Evolutionary conservation across 2,329 filamentous ascomycete genomes (phyloP), one percentile per base, ranked within the genome.

Genomic region (Xylariaceae sp.): DNA sequence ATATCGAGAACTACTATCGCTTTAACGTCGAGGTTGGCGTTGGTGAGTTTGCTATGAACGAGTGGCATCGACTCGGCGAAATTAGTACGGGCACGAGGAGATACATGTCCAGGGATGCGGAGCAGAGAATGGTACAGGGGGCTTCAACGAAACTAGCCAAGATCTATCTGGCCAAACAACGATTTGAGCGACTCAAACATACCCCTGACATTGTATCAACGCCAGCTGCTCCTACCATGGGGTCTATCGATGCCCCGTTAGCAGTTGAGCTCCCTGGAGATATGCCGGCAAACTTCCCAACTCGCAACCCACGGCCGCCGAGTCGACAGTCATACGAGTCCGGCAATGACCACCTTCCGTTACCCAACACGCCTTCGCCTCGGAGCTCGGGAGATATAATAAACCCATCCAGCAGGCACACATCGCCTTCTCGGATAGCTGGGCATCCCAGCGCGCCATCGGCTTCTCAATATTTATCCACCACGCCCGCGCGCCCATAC

Each of bases 1-100:
- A 89, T 67, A 83, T 85, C 55, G 92, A 97, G 60, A 90, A 95
- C 72, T 99, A 99, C 77, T 96, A 92, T 73, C 88, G 94, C 6
- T 79, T 97, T n/a, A 99, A 99, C 65, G 94, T 97, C 47, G 92
- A 97, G 71, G 87, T 96, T 13, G 94, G 93, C 1, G 92, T 97
- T 2, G 92, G 93, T 56, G 94, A 97, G 71, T 97, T 97, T 72
- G 93, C 90, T 55, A 97, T 99, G 92, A 99, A 97, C 71, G 94
- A 97, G 73, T 99, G 94, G 94, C 85, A 90, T 68, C 85, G 92
- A 2, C 78, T 97, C n/a, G 88, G 90, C 30, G 93, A 97, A 55
- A 97, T 99, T 75, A 96, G 90, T 77, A 97, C 91, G 11, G 88
- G 88, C 71, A 99, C 94, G 0, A 84, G 90, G 66, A 85, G 88